These are phyloP conservation scores for Mollisiaceae sp. DNA, from an alignment of 2,329 filamentous ascomycete genomes.

Conservation along the genomic window DNA sequence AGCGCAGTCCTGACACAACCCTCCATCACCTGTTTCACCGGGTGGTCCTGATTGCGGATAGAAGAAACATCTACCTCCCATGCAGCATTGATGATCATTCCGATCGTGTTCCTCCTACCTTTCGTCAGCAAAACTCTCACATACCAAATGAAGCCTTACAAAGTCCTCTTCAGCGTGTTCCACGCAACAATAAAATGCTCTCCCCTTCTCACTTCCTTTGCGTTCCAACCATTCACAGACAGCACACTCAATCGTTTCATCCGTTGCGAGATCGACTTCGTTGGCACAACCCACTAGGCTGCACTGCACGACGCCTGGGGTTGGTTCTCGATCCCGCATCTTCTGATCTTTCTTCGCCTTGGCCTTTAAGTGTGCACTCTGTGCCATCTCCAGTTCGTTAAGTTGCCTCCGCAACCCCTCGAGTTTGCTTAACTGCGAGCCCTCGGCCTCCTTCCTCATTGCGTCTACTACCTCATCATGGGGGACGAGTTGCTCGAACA, in stretches of 20 bases:
- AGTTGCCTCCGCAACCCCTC: conserved; percentile 28
- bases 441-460: conserved; percentile 37
- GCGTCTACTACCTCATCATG: conserved; percentile 37
- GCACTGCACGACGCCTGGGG: conserved; percentile 30
- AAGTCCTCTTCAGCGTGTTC: conserved; percentile 39
- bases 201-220: conserved; percentile 27
- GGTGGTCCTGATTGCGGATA: conserved; percentile 29
- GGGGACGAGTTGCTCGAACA: conserved; percentile 35
- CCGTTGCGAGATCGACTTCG: conserved; percentile 32
- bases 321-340: conserved; percentile 27
- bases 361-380: conserved; percentile 38
- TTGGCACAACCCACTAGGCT: conserved; percentile 31
- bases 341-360: conserved; percentile 36
- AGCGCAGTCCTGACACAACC: conserved; percentile 27
- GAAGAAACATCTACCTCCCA: conserved; percentile 32
- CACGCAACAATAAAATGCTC: conserved; percentile 35
- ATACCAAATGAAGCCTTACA: conserved; percentile 24
- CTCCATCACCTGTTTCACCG: conserved; percentile 19
- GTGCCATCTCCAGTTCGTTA: conserved; percentile 38
- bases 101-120: conserved; percentile 34
- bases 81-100: conserved; percentile 33
- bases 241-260: conserved; percentile 37
- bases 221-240: conserved; percentile 39
- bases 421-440: conserved; percentile 28
- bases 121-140: conserved; percentile 1